Evolutionary conservation across 495 filamentous ascomycete species (phyloP), one percentile per base, ranked within the genome.

Genomic region (Neurospora sp.): DNA sequence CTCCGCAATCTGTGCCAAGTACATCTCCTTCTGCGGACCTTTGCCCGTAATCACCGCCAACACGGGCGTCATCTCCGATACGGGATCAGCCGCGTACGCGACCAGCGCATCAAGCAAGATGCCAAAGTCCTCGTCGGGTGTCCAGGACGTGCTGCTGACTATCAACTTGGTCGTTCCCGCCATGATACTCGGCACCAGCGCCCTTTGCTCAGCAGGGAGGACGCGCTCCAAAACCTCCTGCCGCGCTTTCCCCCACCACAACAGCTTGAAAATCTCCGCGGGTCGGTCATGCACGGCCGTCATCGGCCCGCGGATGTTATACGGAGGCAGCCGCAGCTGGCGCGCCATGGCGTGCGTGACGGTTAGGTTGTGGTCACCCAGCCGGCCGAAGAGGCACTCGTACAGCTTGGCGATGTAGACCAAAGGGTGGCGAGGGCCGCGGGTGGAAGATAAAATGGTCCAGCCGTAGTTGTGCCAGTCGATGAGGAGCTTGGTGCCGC

Each of bases 391-490:
- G 18, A 83, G 76, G 44, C 82, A 86, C 78, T 99, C 96, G 80
- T 97, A 97, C 77, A 88, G 85, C 69, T 88, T 89, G 3, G 94
- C 91, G 23, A 95, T 77, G 71, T 76, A 84, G 18, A 98, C 94
- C 9, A 98, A 86, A 0, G 92, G 93, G 79, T 97, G 95, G 72
- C 62, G 86, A 81, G 46, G 90, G 78, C 83, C 93, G 88, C 78
- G 92, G 77, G 76, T 86, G 48, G 82, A 81, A 31, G 92, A 89
- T 5, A 99, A 89, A 73, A 98, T 95, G n/a, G 92, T 94, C 86
- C 93, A 97, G 74, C 96, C 95, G 81, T 97, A 97, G 81, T 99
- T 99, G 84, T 99, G 96, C 96, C 96, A 99, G 82, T 99, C 96
- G 72, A 98, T 93, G 42, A 98, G 86, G 3, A 98, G 88, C 72